Evolutionary conservation across 371 early-diverging fungal genomes (phyloP).

Genomic region (Actinomortierella ambigua): DNA sequence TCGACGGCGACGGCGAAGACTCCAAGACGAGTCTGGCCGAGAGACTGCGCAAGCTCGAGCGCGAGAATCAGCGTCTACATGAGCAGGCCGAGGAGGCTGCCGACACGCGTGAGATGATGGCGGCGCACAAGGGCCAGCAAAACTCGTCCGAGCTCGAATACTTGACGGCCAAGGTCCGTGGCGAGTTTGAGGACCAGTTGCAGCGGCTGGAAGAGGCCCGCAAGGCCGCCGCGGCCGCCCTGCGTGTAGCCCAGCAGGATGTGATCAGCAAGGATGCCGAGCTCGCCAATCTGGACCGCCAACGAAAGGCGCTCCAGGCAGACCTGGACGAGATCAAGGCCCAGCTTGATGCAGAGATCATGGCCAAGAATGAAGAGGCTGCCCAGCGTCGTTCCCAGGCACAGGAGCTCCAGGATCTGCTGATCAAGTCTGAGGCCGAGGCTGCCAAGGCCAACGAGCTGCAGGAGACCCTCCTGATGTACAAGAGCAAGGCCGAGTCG

Average conservation of each 20-base stretch:
- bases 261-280: constrained; percentile 74
- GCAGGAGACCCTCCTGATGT: constrained; percentile 57
- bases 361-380: constrained; percentile 55
- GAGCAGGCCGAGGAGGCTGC: constrained; percentile 67
- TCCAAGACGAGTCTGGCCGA: constrained; percentile 61
- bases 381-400: constrained; percentile 34
- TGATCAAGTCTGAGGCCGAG: constrained; percentile 48
- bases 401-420: constrained; percentile 49
- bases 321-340: constrained; percentile 72
- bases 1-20: constrained; percentile 60
- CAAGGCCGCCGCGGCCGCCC: constrained; percentile 71
- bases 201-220: constrained; percentile 81
- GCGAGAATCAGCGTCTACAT: constrained; percentile 66
- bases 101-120: constrained; percentile 57
- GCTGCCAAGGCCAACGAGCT: constrained; percentile 55
- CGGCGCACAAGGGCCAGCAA: constrained; percentile 44
- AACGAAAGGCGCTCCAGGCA: constrained; percentile 57
- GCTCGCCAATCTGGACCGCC: constrained; percentile 54
- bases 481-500: constrained; percentile 62
- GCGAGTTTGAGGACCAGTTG: constrained; percentile 71
- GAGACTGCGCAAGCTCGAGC: constrained; percentile 61
- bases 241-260: constrained; percentile 76
- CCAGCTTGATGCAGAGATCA: constrained; percentile 65
- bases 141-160: constrained; percentile 56
- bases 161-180: constrained; percentile 55